Evolutionary conservation across 305 asterid species (phyloP).

Genomic region (Petunia hybrid): DNA sequence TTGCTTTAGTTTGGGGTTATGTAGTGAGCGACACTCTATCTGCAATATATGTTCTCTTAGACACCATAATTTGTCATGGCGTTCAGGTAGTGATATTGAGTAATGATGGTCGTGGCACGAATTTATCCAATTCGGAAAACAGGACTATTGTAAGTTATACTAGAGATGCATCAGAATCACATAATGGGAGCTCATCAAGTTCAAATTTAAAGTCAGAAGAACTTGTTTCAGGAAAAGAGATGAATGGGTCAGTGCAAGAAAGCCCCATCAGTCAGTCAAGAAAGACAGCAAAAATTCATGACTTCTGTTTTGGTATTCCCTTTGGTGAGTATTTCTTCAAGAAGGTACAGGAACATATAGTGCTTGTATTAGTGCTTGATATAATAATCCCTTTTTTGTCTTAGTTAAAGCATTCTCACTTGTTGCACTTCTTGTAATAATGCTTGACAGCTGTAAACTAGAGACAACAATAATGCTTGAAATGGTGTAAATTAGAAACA

Average conservation of each 20-base stretch:
- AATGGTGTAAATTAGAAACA: not conserved
- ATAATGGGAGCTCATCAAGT: slow-evolving; percentile 52
- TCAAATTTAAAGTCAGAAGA: slow-evolving; percentile 46
- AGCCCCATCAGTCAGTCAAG: slow-evolving; percentile 45
- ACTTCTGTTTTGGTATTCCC: slow-evolving; percentile 89
- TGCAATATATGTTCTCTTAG: slow-evolving; percentile 27
- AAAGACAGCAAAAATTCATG: slow-evolving; percentile 85
- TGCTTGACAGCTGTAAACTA: not conserved
- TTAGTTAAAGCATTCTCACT: slow-evolving; percentile 12
- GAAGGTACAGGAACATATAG: not conserved
- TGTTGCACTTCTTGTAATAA: not conserved
- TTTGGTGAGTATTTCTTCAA: slow-evolving; percentile 62
- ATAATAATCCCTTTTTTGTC: not conserved
- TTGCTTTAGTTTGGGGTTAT: slow-evolving; percentile 6
- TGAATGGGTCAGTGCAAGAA: slow-evolving; percentile 44
- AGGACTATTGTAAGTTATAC: slow-evolving; percentile 48
- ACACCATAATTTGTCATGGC: slow-evolving; percentile 30
- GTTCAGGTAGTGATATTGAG: slow-evolving; percentile 55
- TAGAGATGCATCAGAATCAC: slow-evolving; percentile 52
- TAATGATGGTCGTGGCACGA: slow-evolving; percentile 52
- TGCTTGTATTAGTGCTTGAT: not conserved
- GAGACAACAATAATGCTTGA: not conserved
- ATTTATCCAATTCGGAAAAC: slow-evolving; percentile 50
- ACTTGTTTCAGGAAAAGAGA: slow-evolving; percentile 41
- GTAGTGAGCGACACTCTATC: not conserved